Base-by-base conservation (phyloP, 116 monocot genomes). In the Phalaenopsis hybrid region DNA sequence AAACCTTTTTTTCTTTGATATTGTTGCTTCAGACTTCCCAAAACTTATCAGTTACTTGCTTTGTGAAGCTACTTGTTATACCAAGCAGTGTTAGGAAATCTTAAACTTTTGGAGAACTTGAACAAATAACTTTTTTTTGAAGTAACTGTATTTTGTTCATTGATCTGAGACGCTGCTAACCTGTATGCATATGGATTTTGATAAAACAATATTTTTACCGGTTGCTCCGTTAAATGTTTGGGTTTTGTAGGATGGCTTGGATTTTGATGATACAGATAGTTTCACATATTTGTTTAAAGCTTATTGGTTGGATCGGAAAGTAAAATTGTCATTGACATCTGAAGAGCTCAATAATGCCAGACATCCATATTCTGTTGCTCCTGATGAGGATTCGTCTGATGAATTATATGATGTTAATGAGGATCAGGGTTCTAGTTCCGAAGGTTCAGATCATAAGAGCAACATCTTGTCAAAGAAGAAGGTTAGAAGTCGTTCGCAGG, bases 281-380 rank as follows among this genome's bases (percentile, higher is more conserved):
- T 95, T 95, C 92, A 88, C 91, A 50, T 90, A 88, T 73, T 85
- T 99, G 73, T 99, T 99, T 82, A 95, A 93, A 84, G 85, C 88
- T 21, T 99, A 99, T 83, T 99, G 99, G 99, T 85, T 91, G 34
- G 86, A 88, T 87, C 79, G 87, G 74, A 95, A 94, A 83, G 74
- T 69, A 82, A 99, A 88, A 41, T 68, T 94, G 58, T 91, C 89
- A 23, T 68, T 99, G 44, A 89, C 89, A 72, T 79, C 88, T 43
- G 92, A 94, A 49, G 99, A 99, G 81, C 78, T 99, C 67, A 77
- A 79, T 46, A 83, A 75, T 84, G 94, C 95, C 74, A 92, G 88
- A 85, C 88, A 83, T 31, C 87, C 84, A 16, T 87, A 46, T 67
- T 57, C 76, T 76, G 69, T 78, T 55, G 46, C 37, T 75, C 81